Conservation (phyloP, 352 stramenopile genomes). For the Blastocystis sp. region DNA sequence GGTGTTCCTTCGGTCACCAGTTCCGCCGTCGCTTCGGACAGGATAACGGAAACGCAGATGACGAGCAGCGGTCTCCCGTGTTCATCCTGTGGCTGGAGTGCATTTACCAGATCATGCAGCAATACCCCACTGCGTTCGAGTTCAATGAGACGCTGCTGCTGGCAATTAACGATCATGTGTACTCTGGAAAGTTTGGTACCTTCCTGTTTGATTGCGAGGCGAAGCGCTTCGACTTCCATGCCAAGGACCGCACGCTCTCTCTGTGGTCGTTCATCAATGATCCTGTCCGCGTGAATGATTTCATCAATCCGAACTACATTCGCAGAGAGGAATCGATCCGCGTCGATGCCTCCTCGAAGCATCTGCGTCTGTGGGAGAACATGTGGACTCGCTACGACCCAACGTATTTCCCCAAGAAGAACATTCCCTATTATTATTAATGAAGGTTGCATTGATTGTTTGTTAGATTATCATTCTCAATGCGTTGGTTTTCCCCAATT, state of each 20-base stretch:
- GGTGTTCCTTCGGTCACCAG: conserved; percentile 87
- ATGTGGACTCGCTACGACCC: conserved; percentile 43
- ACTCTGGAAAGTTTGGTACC: conserved; percentile 89
- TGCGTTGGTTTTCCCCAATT: background rate
- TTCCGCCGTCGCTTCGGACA: conserved; percentile 85
- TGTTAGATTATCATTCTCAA: background rate
- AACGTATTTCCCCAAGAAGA: conserved; percentile 43
- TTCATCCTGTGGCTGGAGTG: conserved; percentile 97
- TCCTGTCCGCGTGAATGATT: conserved; percentile 20
- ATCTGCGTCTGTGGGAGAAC: conserved; percentile 54
- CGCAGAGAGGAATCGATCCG: background rate
- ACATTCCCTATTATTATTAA: conserved; percentile 38
- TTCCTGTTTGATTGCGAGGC: conserved; percentile 91
- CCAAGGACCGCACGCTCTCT: conserved; percentile 48
- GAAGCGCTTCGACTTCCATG: conserved; percentile 63
- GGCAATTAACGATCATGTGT: conserved; percentile 84
- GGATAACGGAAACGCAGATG: conserved; percentile 77
- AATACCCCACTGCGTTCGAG: conserved; percentile 89
- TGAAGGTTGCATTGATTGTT: background rate
- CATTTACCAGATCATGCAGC: conserved; percentile 86
- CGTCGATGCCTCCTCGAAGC: conserved; percentile 50
- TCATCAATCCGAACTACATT: conserved; percentile 45
- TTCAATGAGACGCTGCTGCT: conserved; percentile 84
- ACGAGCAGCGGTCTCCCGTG: conserved; percentile 88
- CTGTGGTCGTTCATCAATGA: conserved; percentile 56